Evolutionary conservation across 225 moss, liverwort and hornwort species (phyloP).

Genomic region (Lunularia cruciata): DNA sequence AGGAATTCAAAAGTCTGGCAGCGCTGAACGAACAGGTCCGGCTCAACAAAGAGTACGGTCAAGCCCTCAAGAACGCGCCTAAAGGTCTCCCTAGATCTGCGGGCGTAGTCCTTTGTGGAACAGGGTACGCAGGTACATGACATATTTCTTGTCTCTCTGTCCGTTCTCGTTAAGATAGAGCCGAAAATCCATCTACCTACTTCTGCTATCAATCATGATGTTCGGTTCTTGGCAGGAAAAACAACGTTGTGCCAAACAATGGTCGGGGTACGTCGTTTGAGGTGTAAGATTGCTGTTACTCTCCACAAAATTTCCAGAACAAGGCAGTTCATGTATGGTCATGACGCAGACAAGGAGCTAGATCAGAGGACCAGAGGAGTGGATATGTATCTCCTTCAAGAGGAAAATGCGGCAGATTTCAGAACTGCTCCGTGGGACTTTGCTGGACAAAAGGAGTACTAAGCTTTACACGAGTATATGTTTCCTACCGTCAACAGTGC

Average conservation of each 20-base stretch:
- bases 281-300: neutral
- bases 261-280: neutral
- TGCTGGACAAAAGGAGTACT: slow-evolving; percentile 6
- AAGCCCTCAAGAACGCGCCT: neutral
- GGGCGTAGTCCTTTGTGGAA: neutral
- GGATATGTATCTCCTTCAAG: neutral
- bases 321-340: neutral
- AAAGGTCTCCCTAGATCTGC: slow-evolving; percentile 3
- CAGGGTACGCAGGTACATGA: slow-evolving; percentile 7
- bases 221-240: neutral
- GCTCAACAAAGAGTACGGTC: neutral
- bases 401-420: neutral
- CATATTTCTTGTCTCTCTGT: neutral
- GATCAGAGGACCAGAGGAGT: neutral
- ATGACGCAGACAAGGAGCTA: neutral
- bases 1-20: neutral
- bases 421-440: neutral
- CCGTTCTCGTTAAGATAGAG: too few relatives aligned
- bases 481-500: neutral
- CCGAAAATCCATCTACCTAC: too few relatives aligned
- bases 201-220: too few relatives aligned
- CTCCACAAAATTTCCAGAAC: neutral
- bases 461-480: slow-evolving; percentile 2
- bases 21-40: neutral
- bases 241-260: slow-evolving; percentile 1